These are phyloP conservation scores for Nitzschia sp. DNA, from an alignment of 108 stramenopile genomes.

Conservation along the genomic window DNA sequence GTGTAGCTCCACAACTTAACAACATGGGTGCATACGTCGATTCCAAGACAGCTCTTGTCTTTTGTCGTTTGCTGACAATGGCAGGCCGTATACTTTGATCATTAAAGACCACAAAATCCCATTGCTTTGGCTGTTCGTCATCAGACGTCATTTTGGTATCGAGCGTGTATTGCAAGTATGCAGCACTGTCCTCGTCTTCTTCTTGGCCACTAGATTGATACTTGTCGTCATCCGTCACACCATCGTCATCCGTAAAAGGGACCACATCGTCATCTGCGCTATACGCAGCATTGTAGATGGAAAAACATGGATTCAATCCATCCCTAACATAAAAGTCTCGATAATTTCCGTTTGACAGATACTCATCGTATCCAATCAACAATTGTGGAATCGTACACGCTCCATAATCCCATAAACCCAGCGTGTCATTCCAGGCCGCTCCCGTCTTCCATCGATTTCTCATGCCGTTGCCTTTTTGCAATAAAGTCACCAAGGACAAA, in stretches of 20 bases:
- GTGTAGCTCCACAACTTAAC: slow-evolving; percentile 24
- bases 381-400: slow-evolving; percentile 57
- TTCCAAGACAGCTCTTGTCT: slow-evolving; percentile 16
- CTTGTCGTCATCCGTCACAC: neutral
- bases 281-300: neutral
- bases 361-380: slow-evolving; percentile 38
- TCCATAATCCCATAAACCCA: slow-evolving; percentile 43
- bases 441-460: slow-evolving; percentile 33
- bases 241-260: neutral
- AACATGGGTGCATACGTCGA: slow-evolving; percentile 31
- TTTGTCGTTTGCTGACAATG: slow-evolving; percentile 13
- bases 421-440: slow-evolving; percentile 5
- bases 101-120: slow-evolving; percentile 54
- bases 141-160: neutral
- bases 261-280: neutral
- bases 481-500: slow-evolving; percentile 14
- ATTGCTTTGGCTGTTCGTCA: no score
- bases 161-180: slow-evolving; percentile 15
- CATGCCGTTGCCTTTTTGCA: slow-evolving; percentile 56
- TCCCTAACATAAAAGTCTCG: slow-evolving; percentile 30
- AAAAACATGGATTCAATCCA: slow-evolving; percentile 51
- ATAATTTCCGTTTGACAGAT: slow-evolving; percentile 13
- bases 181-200: slow-evolving; percentile 3
- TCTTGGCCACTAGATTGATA: neutral
- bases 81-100: slow-evolving; percentile 49